Percentiles rank a stretch among this genome's conserved stretches.
phyloP scores from a whole-genome alignment of 805 yeast species.

The Cyberlindnera americana region DNA sequence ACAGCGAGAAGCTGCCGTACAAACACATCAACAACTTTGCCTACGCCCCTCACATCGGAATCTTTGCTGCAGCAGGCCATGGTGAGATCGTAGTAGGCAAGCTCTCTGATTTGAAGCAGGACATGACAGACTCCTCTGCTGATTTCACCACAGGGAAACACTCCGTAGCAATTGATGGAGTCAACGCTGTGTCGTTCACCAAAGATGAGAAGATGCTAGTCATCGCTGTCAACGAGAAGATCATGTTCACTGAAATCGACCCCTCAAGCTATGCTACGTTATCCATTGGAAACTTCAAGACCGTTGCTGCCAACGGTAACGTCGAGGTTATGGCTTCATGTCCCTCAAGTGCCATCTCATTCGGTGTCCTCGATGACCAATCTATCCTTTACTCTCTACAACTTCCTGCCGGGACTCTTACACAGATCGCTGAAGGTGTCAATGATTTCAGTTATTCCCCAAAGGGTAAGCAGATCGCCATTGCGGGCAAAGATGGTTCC shows the following conservation, averaged over 20 bases:
- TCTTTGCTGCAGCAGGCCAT: constrained; percentile 39
- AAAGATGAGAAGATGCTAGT: constrained; percentile 31
- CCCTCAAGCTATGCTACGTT: constrained; percentile 3
- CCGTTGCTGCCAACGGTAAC: constrained; percentile 7
- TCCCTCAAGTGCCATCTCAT: constrained; percentile 16
- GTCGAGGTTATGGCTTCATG: constrained; percentile 25
- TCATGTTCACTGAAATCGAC: constrained; percentile 21
- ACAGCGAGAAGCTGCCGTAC: constrained; percentile 35
- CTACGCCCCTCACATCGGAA: constrained; percentile 30
- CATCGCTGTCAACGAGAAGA: constrained; percentile 24
- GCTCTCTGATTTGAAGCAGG: constrained; percentile 32
- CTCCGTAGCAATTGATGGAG: constrained; percentile 20
- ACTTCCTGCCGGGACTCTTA: constrained; percentile 1
- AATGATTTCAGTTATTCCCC: constrained; percentile 25
- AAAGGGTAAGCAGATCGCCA: constrained; percentile 20
- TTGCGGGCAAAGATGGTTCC: constrained; percentile 15
- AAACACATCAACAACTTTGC: constrained; percentile 35
- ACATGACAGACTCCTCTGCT: constrained; percentile 22
- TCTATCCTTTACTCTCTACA: constrained; percentile 18
- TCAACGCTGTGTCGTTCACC: constrained; percentile 32
- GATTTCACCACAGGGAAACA: constrained; percentile 20
- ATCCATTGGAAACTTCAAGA: constrained; percentile 9
- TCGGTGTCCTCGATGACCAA: constrained; percentile 19
- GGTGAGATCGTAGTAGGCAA: constrained; percentile 34
- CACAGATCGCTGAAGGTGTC: constrained; percentile 19